phyloP scores from a whole-genome alignment of 2,329 filamentous ascomycete species.

The Simplicillium sp. region DNA sequence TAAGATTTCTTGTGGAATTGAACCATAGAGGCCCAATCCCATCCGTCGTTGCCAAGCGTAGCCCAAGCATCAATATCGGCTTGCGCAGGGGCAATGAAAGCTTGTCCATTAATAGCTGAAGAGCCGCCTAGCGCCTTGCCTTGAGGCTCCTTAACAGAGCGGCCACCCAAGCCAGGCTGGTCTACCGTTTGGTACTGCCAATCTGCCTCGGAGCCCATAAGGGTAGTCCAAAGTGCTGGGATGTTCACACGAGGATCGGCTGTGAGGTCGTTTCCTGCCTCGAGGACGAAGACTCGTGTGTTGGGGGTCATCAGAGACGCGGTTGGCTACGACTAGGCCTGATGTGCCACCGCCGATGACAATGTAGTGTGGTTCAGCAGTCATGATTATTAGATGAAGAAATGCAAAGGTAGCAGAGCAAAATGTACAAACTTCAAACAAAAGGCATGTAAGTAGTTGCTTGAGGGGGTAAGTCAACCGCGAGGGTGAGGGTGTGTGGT shows the following conservation, averaged over 20 bases:
- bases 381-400: too few species aligned
- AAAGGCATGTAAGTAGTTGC: too few species aligned
- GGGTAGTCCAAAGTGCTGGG: constrained; percentile 15
- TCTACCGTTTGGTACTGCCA: constrained; percentile 3
- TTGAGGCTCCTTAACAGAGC: constrained; percentile 5
- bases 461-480: too few species aligned
- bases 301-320: constrained; percentile 14
- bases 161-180: constrained; percentile 8
- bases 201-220: constrained; percentile 13
- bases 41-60: constrained; percentile 16
- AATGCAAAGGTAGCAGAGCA: too few species aligned
- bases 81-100: constrained; percentile 11
- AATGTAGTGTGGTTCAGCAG: constrained; percentile 10
- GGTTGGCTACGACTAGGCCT: constrained; percentile 18
- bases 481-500: too few species aligned
- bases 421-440: too few species aligned
- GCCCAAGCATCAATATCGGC: constrained; percentile 16
- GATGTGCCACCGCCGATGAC: constrained; percentile 19
- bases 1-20: constrained; percentile 7
- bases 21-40: constrained; percentile 13
- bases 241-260: constrained; percentile 14
- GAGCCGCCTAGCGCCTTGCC: constrained; percentile 14
- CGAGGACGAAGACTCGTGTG: constrained; percentile 15
- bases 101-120: constrained; percentile 14
- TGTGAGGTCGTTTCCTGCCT: constrained; percentile 16